These are phyloP conservation scores for Ulota crispa DNA, from an alignment of 225 moss, liverwort and hornwort genomes.

Conservation along the genomic window DNA sequence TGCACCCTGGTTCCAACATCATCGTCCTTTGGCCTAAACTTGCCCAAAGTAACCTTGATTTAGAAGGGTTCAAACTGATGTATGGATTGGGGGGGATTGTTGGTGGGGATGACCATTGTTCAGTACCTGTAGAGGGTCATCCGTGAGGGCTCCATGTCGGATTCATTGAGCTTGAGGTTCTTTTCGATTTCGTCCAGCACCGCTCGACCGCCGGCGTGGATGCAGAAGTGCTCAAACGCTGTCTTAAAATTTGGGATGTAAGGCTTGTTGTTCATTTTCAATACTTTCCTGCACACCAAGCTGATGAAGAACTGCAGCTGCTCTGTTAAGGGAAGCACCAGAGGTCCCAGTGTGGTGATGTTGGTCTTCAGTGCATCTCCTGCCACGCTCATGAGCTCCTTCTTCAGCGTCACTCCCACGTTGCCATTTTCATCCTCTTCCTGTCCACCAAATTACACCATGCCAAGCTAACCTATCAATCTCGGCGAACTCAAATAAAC, in stretches of 20 bases:
- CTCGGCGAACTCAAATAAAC: too few species aligned
- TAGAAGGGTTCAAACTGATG: background rate
- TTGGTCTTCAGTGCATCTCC: conserved; percentile 63
- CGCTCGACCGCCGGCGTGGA: conserved; percentile 58
- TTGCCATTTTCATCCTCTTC: conserved; percentile 47
- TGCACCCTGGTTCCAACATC: too few species aligned
- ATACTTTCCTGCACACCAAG: conserved; percentile 43
- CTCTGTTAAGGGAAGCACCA: conserved; percentile 51
- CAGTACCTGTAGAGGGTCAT: conserved; percentile 56
- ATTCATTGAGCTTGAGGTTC: conserved; percentile 42
- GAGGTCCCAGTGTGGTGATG: conserved; percentile 56
- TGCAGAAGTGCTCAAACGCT: conserved; percentile 63
- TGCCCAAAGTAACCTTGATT: too few species aligned
- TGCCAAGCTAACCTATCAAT: background rate
- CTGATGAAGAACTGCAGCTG: conserved; percentile 55
- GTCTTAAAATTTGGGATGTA: conserved; percentile 61
- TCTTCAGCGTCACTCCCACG: conserved; percentile 55
- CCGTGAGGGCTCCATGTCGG: conserved; percentile 54
- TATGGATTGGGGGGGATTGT: too few species aligned
- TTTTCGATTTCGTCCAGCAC: conserved; percentile 56
- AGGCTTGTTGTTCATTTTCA: conserved; percentile 55
- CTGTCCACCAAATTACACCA: conserved; percentile 10
- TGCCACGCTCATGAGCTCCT: conserved; percentile 63
- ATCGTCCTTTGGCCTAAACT: too few species aligned
- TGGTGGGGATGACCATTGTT: background rate